Conservation (phyloP, 441 rosid species). For the Geranium incanum region DNA sequence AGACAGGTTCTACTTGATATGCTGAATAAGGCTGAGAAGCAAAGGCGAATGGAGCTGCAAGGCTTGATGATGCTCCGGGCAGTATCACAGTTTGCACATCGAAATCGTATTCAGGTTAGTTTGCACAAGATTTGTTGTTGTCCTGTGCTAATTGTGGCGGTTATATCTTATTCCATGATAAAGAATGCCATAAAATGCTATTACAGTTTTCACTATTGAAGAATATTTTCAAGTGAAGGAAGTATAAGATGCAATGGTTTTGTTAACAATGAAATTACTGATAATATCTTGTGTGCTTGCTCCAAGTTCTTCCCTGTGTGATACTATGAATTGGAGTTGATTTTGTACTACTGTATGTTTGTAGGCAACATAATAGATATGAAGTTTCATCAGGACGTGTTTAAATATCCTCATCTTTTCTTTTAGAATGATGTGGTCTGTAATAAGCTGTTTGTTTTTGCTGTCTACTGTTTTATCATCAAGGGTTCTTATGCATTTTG, state of each 20-base stretch:
- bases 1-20: constrained; percentile 80
- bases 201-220: neutral
- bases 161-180: neutral
- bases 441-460: neutral
- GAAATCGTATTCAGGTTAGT: constrained; percentile 84
- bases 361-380: neutral
- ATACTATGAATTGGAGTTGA: neutral
- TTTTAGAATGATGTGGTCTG: neutral
- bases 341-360: neutral
- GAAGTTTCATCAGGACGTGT: neutral
- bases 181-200: neutral
- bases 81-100: constrained; percentile 81
- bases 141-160: neutral
- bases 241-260: neutral
- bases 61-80: constrained; percentile 53
- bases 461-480: neutral
- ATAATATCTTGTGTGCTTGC: neutral
- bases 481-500: neutral
- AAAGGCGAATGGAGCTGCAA: constrained; percentile 69
- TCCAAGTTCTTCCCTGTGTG: neutral
- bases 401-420: neutral
- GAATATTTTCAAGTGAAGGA: neutral
- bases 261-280: neutral
- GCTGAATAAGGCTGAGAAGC: constrained; percentile 71
- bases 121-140: neutral